Conservation (phyloP, 2,329 filamentous ascomycete species). For the Colletotrichum camelliae region DNA sequence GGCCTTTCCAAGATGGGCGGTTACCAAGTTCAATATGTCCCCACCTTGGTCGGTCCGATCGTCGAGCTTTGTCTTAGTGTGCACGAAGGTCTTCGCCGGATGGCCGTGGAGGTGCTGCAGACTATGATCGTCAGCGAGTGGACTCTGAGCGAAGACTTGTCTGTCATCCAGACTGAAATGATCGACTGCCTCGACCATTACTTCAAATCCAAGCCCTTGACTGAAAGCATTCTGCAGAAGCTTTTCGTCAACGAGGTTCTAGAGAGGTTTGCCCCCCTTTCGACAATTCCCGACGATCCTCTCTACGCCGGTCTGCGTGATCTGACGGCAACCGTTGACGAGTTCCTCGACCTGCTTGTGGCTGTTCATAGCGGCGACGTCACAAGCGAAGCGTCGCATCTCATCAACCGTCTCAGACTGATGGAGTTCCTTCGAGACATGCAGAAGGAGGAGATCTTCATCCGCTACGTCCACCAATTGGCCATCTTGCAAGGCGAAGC, state of each 20-base stretch:
- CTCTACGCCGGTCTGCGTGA: slow-evolving; percentile 79
- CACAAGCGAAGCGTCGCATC: slow-evolving; percentile 76
- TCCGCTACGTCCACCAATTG: slow-evolving; percentile 93
- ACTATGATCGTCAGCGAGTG: slow-evolving; percentile 99
- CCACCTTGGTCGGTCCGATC: slow-evolving; percentile 86
- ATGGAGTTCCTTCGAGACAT: slow-evolving; percentile 98
- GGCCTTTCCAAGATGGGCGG: slow-evolving; percentile 86
- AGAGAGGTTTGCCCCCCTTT: slow-evolving; percentile 76
- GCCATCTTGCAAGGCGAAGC: slow-evolving; percentile 77
- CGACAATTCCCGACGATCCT: slow-evolving; percentile 70
- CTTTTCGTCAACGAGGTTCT: slow-evolving; percentile 88
- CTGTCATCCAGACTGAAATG: slow-evolving; percentile 92
- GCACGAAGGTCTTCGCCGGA: slow-evolving; percentile 86
- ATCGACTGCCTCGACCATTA: slow-evolving; percentile 91
- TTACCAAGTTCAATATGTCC: slow-evolving; percentile 98
- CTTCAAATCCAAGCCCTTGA: slow-evolving; percentile 88
- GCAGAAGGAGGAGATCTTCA: slow-evolving; percentile 96
- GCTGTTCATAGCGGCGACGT: slow-evolving; percentile 83
- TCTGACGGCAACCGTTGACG: slow-evolving; percentile 84
- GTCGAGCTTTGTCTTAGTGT: slow-evolving; percentile 95
- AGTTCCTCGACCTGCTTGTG: slow-evolving; percentile 88
- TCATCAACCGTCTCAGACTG: slow-evolving; percentile 86
- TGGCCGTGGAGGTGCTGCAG: slow-evolving; percentile 91
- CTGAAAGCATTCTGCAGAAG: slow-evolving; percentile 89
- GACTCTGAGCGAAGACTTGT: slow-evolving; percentile 91